These are phyloP conservation scores for Erodium trifolium DNA, from an alignment of 441 rosid species.

Conservation along the genomic window DNA sequence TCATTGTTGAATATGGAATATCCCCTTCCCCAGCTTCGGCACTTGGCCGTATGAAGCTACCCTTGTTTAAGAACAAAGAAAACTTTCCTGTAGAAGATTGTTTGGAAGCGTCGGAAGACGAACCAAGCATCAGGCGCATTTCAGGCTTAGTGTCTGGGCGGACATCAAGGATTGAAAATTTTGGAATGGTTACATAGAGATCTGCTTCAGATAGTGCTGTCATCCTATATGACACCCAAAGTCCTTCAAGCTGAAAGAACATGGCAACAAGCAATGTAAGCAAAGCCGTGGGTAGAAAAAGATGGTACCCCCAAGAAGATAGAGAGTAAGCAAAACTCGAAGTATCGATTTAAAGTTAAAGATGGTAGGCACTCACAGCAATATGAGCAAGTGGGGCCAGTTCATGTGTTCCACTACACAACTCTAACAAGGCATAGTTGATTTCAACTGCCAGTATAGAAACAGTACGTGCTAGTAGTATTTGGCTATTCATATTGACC, in stretches of 20 bases:
- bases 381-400: conserved; percentile 85
- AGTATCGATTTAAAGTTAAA: conserved; percentile 1
- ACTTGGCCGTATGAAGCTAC: conserved; percentile 42
- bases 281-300: background rate
- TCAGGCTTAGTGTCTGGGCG: conserved; percentile 90
- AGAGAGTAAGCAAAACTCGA: background rate
- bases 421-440: conserved; percentile 80
- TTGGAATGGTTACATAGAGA: conserved; percentile 83
- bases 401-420: conserved; percentile 76
- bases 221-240: conserved; percentile 91
- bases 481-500: conserved; percentile 86
- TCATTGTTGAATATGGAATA: conserved; percentile 72
- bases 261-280: conserved; percentile 18
- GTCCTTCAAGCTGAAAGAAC: conserved; percentile 80
- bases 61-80: conserved; percentile 41
- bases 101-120: conserved; percentile 75
- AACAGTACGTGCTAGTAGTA: conserved; percentile 72
- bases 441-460: conserved; percentile 88
- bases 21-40: conserved; percentile 46
- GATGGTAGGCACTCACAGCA: conserved; percentile 48
- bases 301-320: background rate
- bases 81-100: conserved; percentile 58
- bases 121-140: conserved; percentile 99
- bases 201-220: conserved; percentile 90
- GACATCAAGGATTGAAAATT: conserved; percentile 75